Evolutionary conservation across 1,284 basidiomycete species (phyloP), one percentile per base, ranked within the genome.

Genomic region (Ustilago lituana): DNA sequence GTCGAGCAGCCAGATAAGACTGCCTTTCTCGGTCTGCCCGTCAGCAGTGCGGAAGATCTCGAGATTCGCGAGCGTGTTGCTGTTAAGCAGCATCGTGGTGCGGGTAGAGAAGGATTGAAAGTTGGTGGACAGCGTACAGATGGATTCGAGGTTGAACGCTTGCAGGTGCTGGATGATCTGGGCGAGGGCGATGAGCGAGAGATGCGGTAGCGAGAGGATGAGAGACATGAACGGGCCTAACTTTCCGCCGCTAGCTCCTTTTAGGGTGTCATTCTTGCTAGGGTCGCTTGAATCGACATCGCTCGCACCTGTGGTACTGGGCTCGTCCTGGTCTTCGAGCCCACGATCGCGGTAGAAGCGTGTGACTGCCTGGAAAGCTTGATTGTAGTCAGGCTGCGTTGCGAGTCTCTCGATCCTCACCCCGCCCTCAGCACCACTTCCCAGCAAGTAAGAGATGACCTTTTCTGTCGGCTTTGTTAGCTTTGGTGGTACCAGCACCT

Each of bases 11-110:
- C 89, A 92, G 61, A 97, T 85, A 39, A 98, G 83, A 35, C 91
- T 92, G 1, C 94, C 95, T 48, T 85, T 86, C 20, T 86, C 85
- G 24, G 44, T 63, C 8, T 87, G 87, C 47, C 87, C 87, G 78
- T 92, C 93, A 74, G 92, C 64, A 6, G 53, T 48, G 12, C 46
- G 56, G 46, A 76, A 57, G 29, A 73, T 66, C 26, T 73, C 60
- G 84, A 98, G 84, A 77, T 98, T 97, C 24, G 86, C 86, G 14
- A 98, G 84, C 0, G 95, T 96, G 78, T 93, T 94, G 35, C 89
- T 89, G 55, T 90, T 92, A 43, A 98, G 85, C 14, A 94, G 86
- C 94, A 98, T 96, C 68, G 92, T 90, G 0, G 89, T 87, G 39
- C 88, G 87, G 7, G 66, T 65, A 1, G 90, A 86, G 77, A 98